phyloP scores from a whole-genome alignment of 148 eudicot species.

The Arctostaphylos glauca region DNA sequence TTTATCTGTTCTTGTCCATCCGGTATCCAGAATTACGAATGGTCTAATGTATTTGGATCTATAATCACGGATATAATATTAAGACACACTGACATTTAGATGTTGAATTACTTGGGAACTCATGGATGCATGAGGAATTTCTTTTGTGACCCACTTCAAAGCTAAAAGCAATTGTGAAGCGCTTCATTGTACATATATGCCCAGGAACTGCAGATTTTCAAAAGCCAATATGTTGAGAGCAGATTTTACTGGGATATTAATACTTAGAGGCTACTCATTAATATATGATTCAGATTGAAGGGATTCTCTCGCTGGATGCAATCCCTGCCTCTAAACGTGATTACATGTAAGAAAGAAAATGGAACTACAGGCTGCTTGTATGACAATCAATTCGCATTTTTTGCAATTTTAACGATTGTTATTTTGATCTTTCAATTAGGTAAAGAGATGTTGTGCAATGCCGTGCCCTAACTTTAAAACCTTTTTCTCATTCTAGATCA shows the following conservation, averaged over 20 bases:
- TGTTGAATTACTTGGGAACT: not conserved
- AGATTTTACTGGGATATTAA: not conserved
- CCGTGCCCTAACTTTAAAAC: not conserved
- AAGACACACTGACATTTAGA: not conserved
- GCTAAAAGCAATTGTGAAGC: not conserved
- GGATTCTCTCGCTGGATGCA: not conserved
- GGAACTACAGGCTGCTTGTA: not conserved
- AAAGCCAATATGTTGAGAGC: not conserved
- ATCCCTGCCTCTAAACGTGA: not conserved
- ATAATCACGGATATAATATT: not conserved
- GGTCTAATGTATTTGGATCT: not conserved
- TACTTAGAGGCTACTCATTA: not conserved
- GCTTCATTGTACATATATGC: not conserved
- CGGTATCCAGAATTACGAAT: not conserved
- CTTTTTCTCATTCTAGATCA: slow-evolving; percentile 65
- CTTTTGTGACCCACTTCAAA: not conserved
- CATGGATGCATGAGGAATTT: slow-evolving; percentile 7
- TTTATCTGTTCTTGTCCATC: not conserved
- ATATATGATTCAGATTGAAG: not conserved
- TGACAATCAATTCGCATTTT: not conserved
- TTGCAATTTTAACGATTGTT: not conserved
- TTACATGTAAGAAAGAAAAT: not conserved
- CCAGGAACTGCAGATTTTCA: not conserved
- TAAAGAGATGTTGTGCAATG: not conserved
- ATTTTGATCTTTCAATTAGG: not conserved